These are phyloP conservation scores for Nannizziopsis arthrosporioides DNA, from an alignment of 2,329 filamentous ascomycete genomes.

Conservation along the genomic window DNA sequence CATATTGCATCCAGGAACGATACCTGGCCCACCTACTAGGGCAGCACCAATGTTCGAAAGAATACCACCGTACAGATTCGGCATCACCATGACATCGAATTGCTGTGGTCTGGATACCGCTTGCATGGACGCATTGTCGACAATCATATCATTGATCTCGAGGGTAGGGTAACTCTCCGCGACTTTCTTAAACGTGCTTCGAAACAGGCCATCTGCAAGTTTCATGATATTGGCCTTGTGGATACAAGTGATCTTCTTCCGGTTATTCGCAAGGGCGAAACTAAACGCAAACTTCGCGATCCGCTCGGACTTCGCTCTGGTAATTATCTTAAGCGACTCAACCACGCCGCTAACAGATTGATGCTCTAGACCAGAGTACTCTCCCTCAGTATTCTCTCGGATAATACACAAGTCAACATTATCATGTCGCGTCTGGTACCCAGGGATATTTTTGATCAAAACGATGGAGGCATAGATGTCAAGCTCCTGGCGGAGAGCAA, in stretches of 20 bases:
- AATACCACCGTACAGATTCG: slow-evolving; percentile 97
- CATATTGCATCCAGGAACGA: slow-evolving; percentile 99
- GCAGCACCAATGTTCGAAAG: slow-evolving; percentile 97
- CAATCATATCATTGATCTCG: slow-evolving; percentile 98
- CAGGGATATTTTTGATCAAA: slow-evolving; percentile 98
- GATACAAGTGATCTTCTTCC: slow-evolving; percentile 98
- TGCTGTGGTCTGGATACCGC: slow-evolving; percentile 92
- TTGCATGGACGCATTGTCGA: slow-evolving; percentile 99
- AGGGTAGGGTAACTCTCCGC: slow-evolving; percentile 92
- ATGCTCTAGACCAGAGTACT: slow-evolving; percentile 98
- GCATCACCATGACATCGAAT: slow-evolving; percentile 99
- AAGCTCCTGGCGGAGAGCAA: slow-evolving; percentile 95
- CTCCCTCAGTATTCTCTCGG: slow-evolving; percentile 99
- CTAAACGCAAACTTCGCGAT: slow-evolving; percentile 98
- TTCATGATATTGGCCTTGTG: slow-evolving; percentile 99
- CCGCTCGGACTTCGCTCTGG: slow-evolving; percentile 94
- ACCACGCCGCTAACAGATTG: slow-evolving; percentile 93
- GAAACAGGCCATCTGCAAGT: slow-evolving; percentile 96
- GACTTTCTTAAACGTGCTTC: slow-evolving; percentile 87
- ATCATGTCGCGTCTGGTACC: slow-evolving; percentile 94
- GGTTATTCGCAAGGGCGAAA: slow-evolving; percentile 96
- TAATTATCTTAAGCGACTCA: slow-evolving; percentile 99
- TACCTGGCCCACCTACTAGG: slow-evolving; percentile 89
- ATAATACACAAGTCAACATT: slow-evolving; percentile 98
- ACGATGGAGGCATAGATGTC: slow-evolving; percentile 98